Percentiles rank a stretch among this genome's conserved stretches.
These are phyloP conservation scores for Elymus sibiricus DNA, from an alignment of 176 grass and related monocot species.

Conservation along the genomic window DNA sequence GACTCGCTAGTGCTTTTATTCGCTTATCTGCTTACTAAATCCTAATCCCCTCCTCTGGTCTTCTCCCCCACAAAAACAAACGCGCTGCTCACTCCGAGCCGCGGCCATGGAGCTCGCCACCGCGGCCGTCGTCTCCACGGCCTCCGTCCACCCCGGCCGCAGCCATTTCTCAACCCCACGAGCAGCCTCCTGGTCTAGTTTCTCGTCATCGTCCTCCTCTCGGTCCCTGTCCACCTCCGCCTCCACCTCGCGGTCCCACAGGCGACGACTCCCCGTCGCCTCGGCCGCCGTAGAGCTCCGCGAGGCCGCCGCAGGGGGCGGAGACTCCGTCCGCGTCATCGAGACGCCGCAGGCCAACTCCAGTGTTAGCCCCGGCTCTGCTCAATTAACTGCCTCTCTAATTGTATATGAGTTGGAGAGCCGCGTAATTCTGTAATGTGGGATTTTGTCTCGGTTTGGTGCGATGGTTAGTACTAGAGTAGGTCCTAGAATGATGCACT, in stretches of 20 bases:
- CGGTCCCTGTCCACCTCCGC: slow-evolving; percentile 11
- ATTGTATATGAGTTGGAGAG: neutral
- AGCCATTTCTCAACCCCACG: neutral
- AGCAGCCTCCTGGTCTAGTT: neutral
- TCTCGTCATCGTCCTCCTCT: neutral
- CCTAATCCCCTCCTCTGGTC: slow-evolving; percentile 8
- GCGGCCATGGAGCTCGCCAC: slow-evolving; percentile 51
- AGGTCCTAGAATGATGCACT: neutral
- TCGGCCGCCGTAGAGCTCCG: slow-evolving; percentile 34
- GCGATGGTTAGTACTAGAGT: neutral
- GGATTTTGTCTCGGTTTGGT: neutral
- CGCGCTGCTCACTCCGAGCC: neutral
- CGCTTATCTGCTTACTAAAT: slow-evolving; percentile 16
- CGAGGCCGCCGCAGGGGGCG: slow-evolving; percentile 27
- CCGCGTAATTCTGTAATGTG: neutral
- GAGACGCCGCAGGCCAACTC: slow-evolving; percentile 48
- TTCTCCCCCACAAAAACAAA: neutral
- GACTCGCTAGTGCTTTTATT: neutral
- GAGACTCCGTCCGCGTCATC: slow-evolving; percentile 50
- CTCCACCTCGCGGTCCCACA: slow-evolving; percentile 11
- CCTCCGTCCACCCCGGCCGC: neutral
- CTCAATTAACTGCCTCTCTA: neutral
- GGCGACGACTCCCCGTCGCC: slow-evolving; percentile 9
- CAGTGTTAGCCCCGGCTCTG: slow-evolving; percentile 31
- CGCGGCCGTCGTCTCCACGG: slow-evolving; percentile 5